These are phyloP conservation scores for Raddia guianensis DNA, from an alignment of 176 grass and related monocot genomes.

Conservation along the genomic window DNA sequence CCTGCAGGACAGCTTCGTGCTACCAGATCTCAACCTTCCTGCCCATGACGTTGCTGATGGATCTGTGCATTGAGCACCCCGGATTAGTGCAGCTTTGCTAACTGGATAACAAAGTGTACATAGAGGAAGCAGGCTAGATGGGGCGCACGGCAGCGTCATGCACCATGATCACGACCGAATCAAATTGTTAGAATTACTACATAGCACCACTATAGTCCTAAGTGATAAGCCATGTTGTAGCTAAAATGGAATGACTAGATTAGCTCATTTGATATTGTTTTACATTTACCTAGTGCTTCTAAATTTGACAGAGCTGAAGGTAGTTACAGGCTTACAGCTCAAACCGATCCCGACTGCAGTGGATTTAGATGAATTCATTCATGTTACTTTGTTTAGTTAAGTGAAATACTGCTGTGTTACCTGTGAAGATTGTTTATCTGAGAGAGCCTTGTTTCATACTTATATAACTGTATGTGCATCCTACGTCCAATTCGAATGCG, in stretches of 20 bases:
- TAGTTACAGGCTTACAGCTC: slow-evolving; percentile 37
- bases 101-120: slow-evolving; percentile 56
- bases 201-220: slow-evolving; percentile 26
- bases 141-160: slow-evolving; percentile 10
- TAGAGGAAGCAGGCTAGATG: slow-evolving; percentile 55
- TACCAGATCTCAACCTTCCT: slow-evolving; percentile 64
- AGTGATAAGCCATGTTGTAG: slow-evolving; percentile 32
- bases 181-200: slow-evolving; percentile 48
- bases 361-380: slow-evolving; percentile 45
- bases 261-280: slow-evolving; percentile 39
- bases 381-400: slow-evolving; percentile 44
- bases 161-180: slow-evolving; percentile 31
- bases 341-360: slow-evolving; percentile 34
- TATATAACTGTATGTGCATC: not conserved
- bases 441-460: not conserved
- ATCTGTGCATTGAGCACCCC: slow-evolving; percentile 39
- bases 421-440: slow-evolving; percentile 3
- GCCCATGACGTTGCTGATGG: slow-evolving; percentile 43
- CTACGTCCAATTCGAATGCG: too few species aligned
- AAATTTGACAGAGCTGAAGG: slow-evolving; percentile 33
- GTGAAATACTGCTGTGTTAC: not conserved
- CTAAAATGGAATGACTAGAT: slow-evolving; percentile 27
- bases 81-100: slow-evolving; percentile 29
- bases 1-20: slow-evolving; percentile 29
- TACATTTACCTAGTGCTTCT: slow-evolving; percentile 29